phyloP scores from a whole-genome alignment of 257 asterid genomes.

The Datura wrightii region DNA sequence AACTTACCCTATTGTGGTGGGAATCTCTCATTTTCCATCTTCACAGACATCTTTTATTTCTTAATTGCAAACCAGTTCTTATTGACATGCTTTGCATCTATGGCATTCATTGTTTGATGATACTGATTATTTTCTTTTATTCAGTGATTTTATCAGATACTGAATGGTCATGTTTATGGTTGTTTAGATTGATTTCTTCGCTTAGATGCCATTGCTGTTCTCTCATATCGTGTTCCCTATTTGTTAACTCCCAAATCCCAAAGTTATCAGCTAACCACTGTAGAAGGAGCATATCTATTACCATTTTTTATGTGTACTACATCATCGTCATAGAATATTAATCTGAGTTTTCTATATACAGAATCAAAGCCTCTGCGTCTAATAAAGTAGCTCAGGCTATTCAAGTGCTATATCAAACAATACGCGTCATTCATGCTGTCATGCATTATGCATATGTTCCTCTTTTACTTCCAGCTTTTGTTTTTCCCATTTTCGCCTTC shows the following conservation, averaged over 20 bases:
- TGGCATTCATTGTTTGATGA: neutral
- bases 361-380: neutral
- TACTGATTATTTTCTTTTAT: neutral
- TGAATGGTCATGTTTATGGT: neutral
- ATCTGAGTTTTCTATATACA: neutral
- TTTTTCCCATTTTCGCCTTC: neutral
- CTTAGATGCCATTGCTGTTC: neutral
- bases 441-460: neutral
- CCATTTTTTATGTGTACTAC: neutral
- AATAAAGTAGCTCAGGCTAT: neutral
- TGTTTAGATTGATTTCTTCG: neutral
- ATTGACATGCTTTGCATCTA: neutral
- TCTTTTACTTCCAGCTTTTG: neutral
- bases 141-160: neutral
- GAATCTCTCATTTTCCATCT: neutral
- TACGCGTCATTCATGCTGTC: neutral
- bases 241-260: neutral
- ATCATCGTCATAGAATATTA: neutral
- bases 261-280: neutral
- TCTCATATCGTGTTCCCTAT: neutral
- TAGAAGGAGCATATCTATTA: conserved; percentile 7
- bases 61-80: neutral
- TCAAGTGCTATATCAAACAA: neutral
- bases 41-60: neutral
- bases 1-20: neutral